phyloP scores from a whole-genome alignment of 2,329 filamentous ascomycete genomes.

The Botrytis byssoidea region DNA sequence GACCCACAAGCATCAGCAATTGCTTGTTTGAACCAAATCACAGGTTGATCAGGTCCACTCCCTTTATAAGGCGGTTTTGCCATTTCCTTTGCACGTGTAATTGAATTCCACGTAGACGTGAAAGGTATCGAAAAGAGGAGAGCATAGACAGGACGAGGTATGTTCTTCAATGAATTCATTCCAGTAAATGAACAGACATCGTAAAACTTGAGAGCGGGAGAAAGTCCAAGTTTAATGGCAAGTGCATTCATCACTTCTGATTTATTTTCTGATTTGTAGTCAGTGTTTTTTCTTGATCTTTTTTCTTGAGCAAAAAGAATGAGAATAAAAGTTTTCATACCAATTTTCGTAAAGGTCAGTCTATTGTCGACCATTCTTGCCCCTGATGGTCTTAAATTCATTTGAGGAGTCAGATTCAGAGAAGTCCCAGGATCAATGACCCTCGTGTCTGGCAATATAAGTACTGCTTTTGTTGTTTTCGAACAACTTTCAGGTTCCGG shows the following conservation, averaged over 20 bases:
- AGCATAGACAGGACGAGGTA: conserved; percentile 84
- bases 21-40: conserved; percentile 93
- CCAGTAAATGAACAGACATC: conserved; percentile 93
- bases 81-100: conserved; percentile 71
- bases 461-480: neutral
- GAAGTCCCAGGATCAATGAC: neutral
- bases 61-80: conserved; percentile 62
- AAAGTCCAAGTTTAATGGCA: conserved; percentile 79
- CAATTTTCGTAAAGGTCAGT: neutral
- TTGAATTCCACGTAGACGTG: conserved; percentile 72
- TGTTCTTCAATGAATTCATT: conserved; percentile 76
- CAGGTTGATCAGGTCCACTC: conserved; percentile 68
- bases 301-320: neutral
- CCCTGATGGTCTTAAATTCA: neutral
- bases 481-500: neutral
- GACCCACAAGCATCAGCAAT: conserved; percentile 91
- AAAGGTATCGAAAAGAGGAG: conserved; percentile 92
- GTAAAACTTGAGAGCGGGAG: conserved; percentile 73
- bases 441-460: neutral
- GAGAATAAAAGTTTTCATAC: neutral
- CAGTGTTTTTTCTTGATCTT: neutral
- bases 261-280: conserved; percentile 50
- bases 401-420: neutral
- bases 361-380: neutral
- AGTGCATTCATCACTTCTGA: conserved; percentile 85